Evolutionary conservation across 768 basidiomycete genomes (phyloP).

Genomic region (Astraeus odoratus): DNA sequence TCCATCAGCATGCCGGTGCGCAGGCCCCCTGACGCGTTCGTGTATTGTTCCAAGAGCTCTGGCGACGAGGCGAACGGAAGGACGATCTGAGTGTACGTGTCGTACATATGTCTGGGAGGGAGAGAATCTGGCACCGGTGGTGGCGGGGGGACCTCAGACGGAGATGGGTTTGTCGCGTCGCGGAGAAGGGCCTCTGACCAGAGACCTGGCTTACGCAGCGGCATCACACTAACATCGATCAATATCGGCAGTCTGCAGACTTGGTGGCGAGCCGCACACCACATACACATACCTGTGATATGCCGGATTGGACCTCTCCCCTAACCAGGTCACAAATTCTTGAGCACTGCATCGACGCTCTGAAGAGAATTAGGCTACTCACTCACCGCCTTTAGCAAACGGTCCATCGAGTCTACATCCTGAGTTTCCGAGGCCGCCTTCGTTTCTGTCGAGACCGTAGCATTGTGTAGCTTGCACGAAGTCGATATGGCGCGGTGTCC

Average conservation of each 20-base stretch:
- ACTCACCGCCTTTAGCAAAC: conserved; percentile 50
- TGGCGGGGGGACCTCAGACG: conserved; percentile 10
- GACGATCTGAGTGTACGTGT: conserved; percentile 61
- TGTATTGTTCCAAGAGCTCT: conserved; percentile 58
- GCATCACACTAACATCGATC: conserved; percentile 40
- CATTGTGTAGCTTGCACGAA: background rate
- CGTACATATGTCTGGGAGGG: conserved; percentile 53
- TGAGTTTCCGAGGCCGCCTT: conserved; percentile 43
- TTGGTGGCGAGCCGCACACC: background rate
- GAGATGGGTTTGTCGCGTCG: conserved; percentile 18
- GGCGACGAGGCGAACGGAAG: conserved; percentile 60
- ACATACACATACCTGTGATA: conserved; percentile 38
- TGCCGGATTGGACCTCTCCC: conserved; percentile 45
- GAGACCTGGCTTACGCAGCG: conserved; percentile 41
- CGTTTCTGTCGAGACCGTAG: conserved; percentile 8
- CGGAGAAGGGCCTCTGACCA: conserved; percentile 57
- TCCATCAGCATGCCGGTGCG: conserved; percentile 71
- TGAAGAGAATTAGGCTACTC: conserved; percentile 26
- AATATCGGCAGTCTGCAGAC: conserved; percentile 4
- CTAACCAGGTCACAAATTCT: conserved; percentile 14
- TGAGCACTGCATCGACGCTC: background rate
- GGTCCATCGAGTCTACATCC: conserved; percentile 53
- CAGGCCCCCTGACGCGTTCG: conserved; percentile 64
- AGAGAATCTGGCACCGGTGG: conserved; percentile 20
- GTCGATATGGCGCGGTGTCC: background rate